Percentiles rank a stretch among this genome's conserved stretches.
phyloP scores from a whole-genome alignment of 1,284 basidiomycete species.

The Sphaerobolus stellatus region DNA sequence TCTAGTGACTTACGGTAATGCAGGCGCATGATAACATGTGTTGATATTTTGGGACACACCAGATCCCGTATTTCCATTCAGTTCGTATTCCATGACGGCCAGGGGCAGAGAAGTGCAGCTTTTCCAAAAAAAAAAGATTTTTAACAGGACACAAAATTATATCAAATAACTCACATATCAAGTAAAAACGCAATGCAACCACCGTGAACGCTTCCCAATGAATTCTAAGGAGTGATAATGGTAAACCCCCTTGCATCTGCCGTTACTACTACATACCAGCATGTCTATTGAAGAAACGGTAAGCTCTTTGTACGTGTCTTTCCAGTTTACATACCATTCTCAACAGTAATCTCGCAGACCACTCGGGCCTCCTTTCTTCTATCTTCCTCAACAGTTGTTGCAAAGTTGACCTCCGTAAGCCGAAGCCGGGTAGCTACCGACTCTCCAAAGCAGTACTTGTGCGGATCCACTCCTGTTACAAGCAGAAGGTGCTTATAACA shows the following conservation, averaged over 20 bases:
- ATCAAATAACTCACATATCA: constrained; percentile 18
- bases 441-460: constrained; percentile 1
- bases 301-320: not conserved
- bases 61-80: constrained; percentile 24
- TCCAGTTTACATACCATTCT: constrained; percentile 37
- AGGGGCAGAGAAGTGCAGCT: constrained; percentile 11
- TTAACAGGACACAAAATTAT: not conserved
- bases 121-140: not conserved
- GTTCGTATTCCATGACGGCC: constrained; percentile 21
- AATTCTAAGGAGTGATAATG: constrained; percentile 23
- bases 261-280: constrained; percentile 26
- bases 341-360: constrained; percentile 45
- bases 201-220: constrained; percentile 41
- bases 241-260: not conserved
- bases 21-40: constrained; percentile 54
- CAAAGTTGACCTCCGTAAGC: constrained; percentile 1
- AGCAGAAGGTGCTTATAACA: not conserved
- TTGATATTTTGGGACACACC: constrained; percentile 48
- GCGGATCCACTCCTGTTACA: not conserved
- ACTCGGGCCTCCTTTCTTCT: constrained; percentile 39
- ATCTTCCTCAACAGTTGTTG: not conserved
- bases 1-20: constrained; percentile 37
- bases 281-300: constrained; percentile 38
- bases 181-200: constrained; percentile 47
- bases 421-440: constrained; percentile 3